Evolutionary conservation across 768 basidiomycete genomes (phyloP), one percentile per base, ranked within the genome.

Genomic region (Mycena rebaudengoi): DNA sequence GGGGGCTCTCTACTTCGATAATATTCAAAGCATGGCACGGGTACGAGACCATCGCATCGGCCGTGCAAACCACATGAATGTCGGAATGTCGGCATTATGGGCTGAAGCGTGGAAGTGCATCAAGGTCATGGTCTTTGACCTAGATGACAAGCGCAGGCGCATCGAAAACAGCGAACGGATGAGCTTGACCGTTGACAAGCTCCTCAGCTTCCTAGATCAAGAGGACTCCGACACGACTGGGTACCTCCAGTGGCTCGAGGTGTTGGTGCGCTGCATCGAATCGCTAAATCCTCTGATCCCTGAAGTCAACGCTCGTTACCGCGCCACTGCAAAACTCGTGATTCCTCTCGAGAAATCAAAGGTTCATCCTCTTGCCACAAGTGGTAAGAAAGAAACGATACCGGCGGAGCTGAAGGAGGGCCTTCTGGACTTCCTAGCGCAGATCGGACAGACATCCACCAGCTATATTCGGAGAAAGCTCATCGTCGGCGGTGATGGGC

Each of bases 401-500:
- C 70, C 71, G 0, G 70, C 70, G 0, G 76, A 79, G 33, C 62
- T 78, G 12, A 72, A 74, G 54, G 76, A 70, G 21, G 75, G 68
- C 0, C 50, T 80, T 1, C 28, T 68, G 11, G 78, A 80, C 53
- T 77, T 80, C 53, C n/a, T n/a, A n/a, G n/a, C n/a, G n/a, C n/a
- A n/a, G n/a, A n/a, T n/a, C n/a, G n/a, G n/a, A n/a, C 74, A 78
- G 44, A 65, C 53, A 7, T 48, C 50, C 3, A 71, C 66, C 6
- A 35, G 65, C 13, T 72, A 72, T 54, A 50, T 69, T 13, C 59
- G 54, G 12, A 58, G 67, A 11, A 52, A 77, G 12, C 60, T 77
- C 21, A 65, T 71, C 7, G 64, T 75, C 21, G 74, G 75, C 14
- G 79, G 79, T 6, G 78, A 81, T 67, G 78, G 80, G 2, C 69